Evolutionary conservation across 768 basidiomycete species (phyloP), one percentile per base, ranked within the genome.

Genomic region (Xerocomellus dryophilus): DNA sequence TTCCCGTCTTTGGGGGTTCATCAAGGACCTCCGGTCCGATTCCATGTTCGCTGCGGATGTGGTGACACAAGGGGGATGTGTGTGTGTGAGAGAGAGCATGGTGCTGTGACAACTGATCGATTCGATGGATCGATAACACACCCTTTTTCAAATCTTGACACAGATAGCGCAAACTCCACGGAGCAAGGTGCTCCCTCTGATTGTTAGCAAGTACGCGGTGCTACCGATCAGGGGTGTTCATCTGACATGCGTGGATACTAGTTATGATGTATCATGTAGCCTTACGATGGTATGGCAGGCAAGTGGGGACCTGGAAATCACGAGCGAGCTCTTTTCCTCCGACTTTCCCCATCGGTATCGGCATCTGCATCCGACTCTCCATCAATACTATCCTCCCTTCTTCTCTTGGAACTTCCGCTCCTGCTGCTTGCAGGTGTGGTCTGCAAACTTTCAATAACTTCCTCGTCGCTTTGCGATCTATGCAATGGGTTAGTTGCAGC

Each of bases 21-120:
- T 57, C 85, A 89, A 25, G 66, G 78, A 90, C 52, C 85, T 93
- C 15, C 82, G 85, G 38, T 86, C 89, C 15, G 91, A 92, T 70
- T 93, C 90, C 0, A 79, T 85, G 6, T 82, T 82, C 49, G 86
- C 89, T 45, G 88, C 88, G 34, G 75, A 80, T 58, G 77, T 85
- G 60, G 84, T 92, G 6, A 83, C 84, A 17, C 76, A 80, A 21
- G 85, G 85, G 23, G 66, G n/a, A n/a, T n/a, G n/a, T n/a, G n/a
- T n/a, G n/a, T n/a, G n/a, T n/a, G n/a, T n/a, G n/a, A n/a, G n/a
- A n/a, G n/a, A n/a, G n/a, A n/a, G n/a, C n/a, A n/a, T n/a, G n/a
- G n/a, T n/a, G n/a, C n/a, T n/a, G n/a, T n/a, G n/a, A n/a, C n/a
- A n/a, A n/a, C n/a, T n/a, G n/a, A 49, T 50, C 18, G 38, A 47